A percentile compares a stretch with the other conserved stretches of the same genome.
Conservation (phyloP, 352 stramenopile genomes). For the Phytophthora idaei region DNA sequence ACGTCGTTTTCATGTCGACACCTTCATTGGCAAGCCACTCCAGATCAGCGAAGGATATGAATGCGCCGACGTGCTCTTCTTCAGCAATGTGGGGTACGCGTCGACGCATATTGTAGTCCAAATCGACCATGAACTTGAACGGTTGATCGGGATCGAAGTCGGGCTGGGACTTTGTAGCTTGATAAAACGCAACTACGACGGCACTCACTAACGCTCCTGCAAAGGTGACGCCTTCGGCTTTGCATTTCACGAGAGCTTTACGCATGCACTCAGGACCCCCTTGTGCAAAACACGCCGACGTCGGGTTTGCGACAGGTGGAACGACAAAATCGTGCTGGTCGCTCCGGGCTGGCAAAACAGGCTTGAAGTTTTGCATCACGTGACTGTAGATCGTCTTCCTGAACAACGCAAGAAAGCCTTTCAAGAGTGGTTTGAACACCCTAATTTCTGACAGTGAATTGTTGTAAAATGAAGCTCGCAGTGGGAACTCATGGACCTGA, state of each 20-base stretch:
- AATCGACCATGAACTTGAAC: not conserved
- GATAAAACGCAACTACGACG: not conserved
- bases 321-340: not conserved
- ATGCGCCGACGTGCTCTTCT: not conserved
- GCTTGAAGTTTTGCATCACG: not conserved
- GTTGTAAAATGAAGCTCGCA: not conserved
- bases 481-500: not conserved
- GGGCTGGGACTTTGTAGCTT: not conserved
- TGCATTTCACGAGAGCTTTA: not conserved
- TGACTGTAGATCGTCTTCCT: not conserved
- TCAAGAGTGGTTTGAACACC: not conserved
- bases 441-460: not conserved
- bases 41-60: not conserved
- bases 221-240: not conserved
- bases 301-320: not conserved
- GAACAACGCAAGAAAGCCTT: not conserved
- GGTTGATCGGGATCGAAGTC: not conserved
- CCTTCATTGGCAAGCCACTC: not conserved
- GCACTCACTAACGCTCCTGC: not conserved
- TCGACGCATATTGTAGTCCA: constrained; percentile 2
- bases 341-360: not conserved
- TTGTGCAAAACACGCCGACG: not conserved
- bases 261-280: not conserved
- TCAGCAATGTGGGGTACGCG: not conserved
- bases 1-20: not conserved